phyloP scores from a whole-genome alignment of 768 basidiomycete genomes.

The Suillus ampliporus region DNA sequence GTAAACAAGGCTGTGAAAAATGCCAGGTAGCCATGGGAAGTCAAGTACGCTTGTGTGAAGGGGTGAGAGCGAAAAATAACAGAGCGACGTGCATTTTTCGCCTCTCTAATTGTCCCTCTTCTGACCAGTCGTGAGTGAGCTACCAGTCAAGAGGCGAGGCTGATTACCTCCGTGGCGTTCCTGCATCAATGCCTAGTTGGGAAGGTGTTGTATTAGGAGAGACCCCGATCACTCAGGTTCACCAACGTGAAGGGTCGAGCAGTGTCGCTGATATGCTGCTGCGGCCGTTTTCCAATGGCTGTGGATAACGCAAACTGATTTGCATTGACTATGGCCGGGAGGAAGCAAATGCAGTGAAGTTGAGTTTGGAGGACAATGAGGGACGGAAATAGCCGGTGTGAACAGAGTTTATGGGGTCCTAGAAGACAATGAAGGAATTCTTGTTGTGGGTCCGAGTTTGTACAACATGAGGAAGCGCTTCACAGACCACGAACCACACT shows the following conservation, averaged over 20 bases:
- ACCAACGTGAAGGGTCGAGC: neutral
- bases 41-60: neutral
- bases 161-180: too few species aligned
- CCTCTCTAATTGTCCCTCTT: neutral
- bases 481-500: slow-evolving; percentile 2
- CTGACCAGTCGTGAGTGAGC: neutral
- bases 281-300: neutral
- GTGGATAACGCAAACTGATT: neutral
- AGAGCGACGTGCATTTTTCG: neutral
- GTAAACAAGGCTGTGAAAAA: neutral
- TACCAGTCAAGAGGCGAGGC: neutral
- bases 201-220: slow-evolving; percentile 28
- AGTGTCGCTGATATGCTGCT: neutral
- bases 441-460: slow-evolving; percentile 28
- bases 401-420: slow-evolving; percentile 20
- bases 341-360: slow-evolving; percentile 2
- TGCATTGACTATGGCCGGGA: neutral
- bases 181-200: slow-evolving; percentile 11
- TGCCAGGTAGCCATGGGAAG: neutral
- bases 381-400: slow-evolving; percentile 8
- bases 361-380: slow-evolving; percentile 14
- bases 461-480: slow-evolving; percentile 3
- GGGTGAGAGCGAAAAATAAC: neutral
- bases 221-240: slow-evolving; percentile 7
- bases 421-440: slow-evolving; percentile 20